Evolutionary conservation across 129 eudicot species (phyloP), one percentile per base, ranked within the genome.

Genomic region (Gnaphalium uliginosum): DNA sequence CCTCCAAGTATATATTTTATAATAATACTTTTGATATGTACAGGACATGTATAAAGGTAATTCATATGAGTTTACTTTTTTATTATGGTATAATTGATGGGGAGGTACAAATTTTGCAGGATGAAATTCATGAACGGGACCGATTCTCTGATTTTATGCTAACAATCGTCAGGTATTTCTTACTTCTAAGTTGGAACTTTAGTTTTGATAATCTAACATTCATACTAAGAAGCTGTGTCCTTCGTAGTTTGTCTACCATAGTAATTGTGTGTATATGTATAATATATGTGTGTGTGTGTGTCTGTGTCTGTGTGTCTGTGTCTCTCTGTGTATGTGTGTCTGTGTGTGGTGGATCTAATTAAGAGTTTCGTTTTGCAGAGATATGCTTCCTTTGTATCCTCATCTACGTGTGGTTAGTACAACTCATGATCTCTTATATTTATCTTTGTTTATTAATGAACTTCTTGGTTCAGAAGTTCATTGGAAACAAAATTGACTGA

Each of bases 101-200:
- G 46, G 57, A 6, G 29, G 30, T 57, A 25, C 33, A 37, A 54
- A 23, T 57, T 84, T 83, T 74, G 86, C 72, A 95, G 99, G 99
- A 95, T 83, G 99, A 95, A 82, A 95, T 95, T 80, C 99, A 95
- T 76, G 99, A 95, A 81, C 85, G 99, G 74, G 99, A 95, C 74
- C 94, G 96, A 56, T 95, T 82, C 76, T 87, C 97, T 32, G 99
- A 95, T 83, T 87, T 95, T 67, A 86, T 91, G 94, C 90, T 95
- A 22, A 86, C 99, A 78, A 87, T 95, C 50, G 81, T 95, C 82
- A 95, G 96, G 99, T 95, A 62, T 78, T 79, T 62, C 56, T 66
- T 23, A 21, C 60, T 43, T 76, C 14, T 48, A 39, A 41, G 50
- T 61, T 78, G 22, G 62, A 58, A 46, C 65, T 19, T 64, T 68